These are phyloP conservation scores for Geopyxis carbonaria DNA, from an alignment of 495 filamentous ascomycete species.

Conservation along the genomic window DNA sequence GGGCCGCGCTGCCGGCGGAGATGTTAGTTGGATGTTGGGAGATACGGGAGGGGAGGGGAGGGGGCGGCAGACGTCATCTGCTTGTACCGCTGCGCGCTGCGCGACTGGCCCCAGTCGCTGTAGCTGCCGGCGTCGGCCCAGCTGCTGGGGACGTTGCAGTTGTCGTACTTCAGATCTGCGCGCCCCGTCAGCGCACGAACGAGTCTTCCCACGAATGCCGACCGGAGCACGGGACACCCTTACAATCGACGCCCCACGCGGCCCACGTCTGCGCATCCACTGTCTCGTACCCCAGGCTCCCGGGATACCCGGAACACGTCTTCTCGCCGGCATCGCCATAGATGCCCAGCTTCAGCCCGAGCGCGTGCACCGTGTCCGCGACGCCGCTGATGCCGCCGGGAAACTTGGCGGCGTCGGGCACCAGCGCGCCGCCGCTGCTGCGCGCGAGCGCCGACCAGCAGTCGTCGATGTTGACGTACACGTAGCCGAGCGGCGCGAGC, in stretches of 20 bases:
- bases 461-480: slow-evolving; percentile 45
- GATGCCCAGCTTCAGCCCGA: slow-evolving; percentile 48
- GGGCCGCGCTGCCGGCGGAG: slow-evolving; percentile 24
- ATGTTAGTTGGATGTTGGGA: slow-evolving; percentile 14
- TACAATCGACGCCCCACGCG: slow-evolving; percentile 48
- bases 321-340: slow-evolving; percentile 43
- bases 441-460: slow-evolving; percentile 44
- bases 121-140: slow-evolving; percentile 15
- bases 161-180: slow-evolving; percentile 53
- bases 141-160: slow-evolving; percentile 35
- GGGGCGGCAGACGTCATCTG: slow-evolving; percentile 16
- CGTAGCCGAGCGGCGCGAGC: slow-evolving; percentile 45
- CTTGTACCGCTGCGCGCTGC: too few species aligned
- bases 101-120: too few species aligned
- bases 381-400: slow-evolving; percentile 43
- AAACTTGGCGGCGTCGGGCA: slow-evolving; percentile 41
- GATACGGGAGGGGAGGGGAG: slow-evolving; percentile 17
- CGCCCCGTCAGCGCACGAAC: slow-evolving; percentile 6
- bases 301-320: slow-evolving; percentile 48
- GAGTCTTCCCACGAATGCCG: too few species aligned
- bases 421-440: slow-evolving; percentile 32
- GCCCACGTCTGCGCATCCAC: slow-evolving; percentile 45
- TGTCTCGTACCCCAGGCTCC: slow-evolving; percentile 41
- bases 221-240: too few species aligned
- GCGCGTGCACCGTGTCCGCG: slow-evolving; percentile 37